Evolutionary conservation across 2,329 filamentous ascomycete species (phyloP).

Genomic region (Ascomycota sp.): DNA sequence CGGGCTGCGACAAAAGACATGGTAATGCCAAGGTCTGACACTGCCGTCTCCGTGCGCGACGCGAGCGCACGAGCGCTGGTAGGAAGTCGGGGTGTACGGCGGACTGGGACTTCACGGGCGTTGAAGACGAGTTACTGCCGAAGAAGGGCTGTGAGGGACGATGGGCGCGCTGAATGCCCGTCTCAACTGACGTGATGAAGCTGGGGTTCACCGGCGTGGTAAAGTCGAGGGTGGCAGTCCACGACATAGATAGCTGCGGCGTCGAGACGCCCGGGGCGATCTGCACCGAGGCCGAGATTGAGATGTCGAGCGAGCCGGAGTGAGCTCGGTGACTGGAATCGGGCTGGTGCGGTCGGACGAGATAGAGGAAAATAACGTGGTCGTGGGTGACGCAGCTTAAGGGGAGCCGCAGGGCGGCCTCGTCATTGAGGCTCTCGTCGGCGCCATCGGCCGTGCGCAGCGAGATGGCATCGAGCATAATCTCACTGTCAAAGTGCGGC

Average conservation of each 20-base stretch:
- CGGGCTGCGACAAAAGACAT: slow-evolving; percentile 42
- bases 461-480: slow-evolving; percentile 35
- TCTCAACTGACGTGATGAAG: slow-evolving; percentile 30
- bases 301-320: slow-evolving; percentile 31
- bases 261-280: slow-evolving; percentile 32
- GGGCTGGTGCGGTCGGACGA: slow-evolving; percentile 30
- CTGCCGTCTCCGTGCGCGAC: slow-evolving; percentile 18
- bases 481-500: slow-evolving; percentile 41
- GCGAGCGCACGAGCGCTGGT: slow-evolving; percentile 30
- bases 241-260: slow-evolving; percentile 40
- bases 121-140: slow-evolving; percentile 25
- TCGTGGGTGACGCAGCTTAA: slow-evolving; percentile 46
- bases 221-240: slow-evolving; percentile 49
- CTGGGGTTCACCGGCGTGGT: slow-evolving; percentile 40
- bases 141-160: slow-evolving; percentile 43
- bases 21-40: slow-evolving; percentile 46
- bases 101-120: slow-evolving; percentile 33
- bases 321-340: slow-evolving; percentile 22
- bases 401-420: slow-evolving; percentile 26
- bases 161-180: slow-evolving; percentile 36
- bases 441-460: slow-evolving; percentile 34
- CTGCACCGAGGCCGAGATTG: slow-evolving; percentile 35
- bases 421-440: slow-evolving; percentile 33
- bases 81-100: slow-evolving; percentile 36
- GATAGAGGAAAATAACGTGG: slow-evolving; percentile 54